phyloP scores from a whole-genome alignment of 805 yeast species.

The Metschnikowia cubensis region DNA sequence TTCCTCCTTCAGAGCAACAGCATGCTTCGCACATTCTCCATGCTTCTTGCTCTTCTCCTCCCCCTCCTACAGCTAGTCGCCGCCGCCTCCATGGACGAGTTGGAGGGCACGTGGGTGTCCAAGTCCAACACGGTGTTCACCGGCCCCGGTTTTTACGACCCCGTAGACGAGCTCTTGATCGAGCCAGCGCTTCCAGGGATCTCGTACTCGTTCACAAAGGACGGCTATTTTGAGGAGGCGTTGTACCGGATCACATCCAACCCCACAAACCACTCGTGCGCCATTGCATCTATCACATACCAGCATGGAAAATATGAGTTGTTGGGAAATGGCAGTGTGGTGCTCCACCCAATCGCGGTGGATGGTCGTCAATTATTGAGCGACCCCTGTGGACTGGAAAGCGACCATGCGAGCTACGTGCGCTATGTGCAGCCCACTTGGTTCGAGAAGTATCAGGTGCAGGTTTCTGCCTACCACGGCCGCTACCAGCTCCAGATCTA shows the following conservation, averaged over 20 bases:
- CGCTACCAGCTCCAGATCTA: conserved; percentile 68
- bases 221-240: conserved; percentile 91
- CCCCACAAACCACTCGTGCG: conserved; percentile 72
- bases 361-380: conserved; percentile 92
- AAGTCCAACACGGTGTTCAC: conserved; percentile 93
- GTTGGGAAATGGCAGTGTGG: conserved; percentile 60
- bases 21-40: not conserved
- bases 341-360: conserved; percentile 68
- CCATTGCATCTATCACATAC: conserved; percentile 73
- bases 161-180: conserved; percentile 87
- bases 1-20: not conserved
- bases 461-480: conserved; percentile 79
- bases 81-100: conserved; percentile 38
- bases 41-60: conserved; percentile 1
- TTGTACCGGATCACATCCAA: conserved; percentile 72
- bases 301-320: conserved; percentile 85
- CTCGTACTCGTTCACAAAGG: conserved; percentile 86
- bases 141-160: conserved; percentile 95
- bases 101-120: conserved; percentile 93
- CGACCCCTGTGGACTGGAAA: conserved; percentile 66
- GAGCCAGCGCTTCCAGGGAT: conserved; percentile 97
- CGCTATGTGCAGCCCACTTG: conserved; percentile 68
- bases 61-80: conserved; percentile 19
- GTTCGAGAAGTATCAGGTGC: conserved; percentile 55
- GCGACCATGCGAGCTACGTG: conserved; percentile 49